Evolutionary conservation across 345 rosid species (phyloP), one percentile per base, ranked within the genome.

Genomic region (Eucalyptus globulus): DNA sequence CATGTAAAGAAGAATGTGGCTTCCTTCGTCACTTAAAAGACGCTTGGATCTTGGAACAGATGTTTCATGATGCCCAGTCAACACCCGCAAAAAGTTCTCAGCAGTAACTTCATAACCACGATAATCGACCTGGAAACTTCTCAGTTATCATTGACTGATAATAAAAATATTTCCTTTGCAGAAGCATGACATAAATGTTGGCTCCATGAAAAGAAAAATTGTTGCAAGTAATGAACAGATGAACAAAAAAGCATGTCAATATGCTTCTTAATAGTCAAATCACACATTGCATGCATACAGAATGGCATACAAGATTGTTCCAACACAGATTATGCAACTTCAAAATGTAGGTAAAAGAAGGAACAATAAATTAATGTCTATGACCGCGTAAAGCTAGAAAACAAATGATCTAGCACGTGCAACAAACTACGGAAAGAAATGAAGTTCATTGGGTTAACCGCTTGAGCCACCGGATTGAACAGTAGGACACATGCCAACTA

Each of bases 11-110:
- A 98, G 96, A 91, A 98, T 96, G 92, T 97, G 99, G 91, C 99
- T 98, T 92, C 99, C 99, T 93, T 98, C 99, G 85, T 98, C 99
- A 92, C 99, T 98, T 91, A 98, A 91, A 54, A 98, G 99, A 86
- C 98, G 99, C 94, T 98, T 97, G 87, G 99, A 97, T 92, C 99
- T 96, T 91, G 99, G 99, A 94, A 98, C 99, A 91, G 99, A 95
- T 93, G 93, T 88, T 90, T 93, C 97, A 87, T 98, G 98, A 86
- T 97, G 98, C 86, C 99, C 99, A 86, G 98, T 98, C 92, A 98
- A 93, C 91, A 98, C 97, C 76, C 99, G 98, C 88, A 98, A 89
- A 88, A 98, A 97, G 72, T 96, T 97, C 91, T 98, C 99, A 87
- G 95, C 97, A 5, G 97, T 98, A 86, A 98, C 99, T 94, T 98